Evolutionary conservation across 73 alveolate genomes (phyloP), one percentile per base, ranked within the genome.

Genomic region (Blepharisma stoltei): DNA sequence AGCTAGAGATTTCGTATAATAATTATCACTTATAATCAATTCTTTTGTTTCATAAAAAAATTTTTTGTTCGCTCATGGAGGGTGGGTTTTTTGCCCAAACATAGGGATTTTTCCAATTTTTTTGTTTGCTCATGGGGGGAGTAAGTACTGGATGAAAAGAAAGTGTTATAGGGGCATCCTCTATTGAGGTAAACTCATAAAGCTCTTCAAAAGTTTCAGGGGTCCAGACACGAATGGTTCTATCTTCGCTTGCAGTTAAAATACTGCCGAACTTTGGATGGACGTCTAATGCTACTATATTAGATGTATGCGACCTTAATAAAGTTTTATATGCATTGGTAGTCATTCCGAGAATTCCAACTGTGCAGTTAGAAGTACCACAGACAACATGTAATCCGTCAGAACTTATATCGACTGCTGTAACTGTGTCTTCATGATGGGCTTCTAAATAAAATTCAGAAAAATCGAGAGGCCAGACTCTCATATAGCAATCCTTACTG

Each of bases 401-500:
- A 68, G 92, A 84, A 4, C 94, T 87, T 11, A 93, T 89, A 75
- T 93, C 98, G 5, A 93, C 98, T 38, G 94, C 75, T 50, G 92
- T 77, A 6, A 93, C 95, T 6, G 95, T 91, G 18, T 92, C 91
- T 86, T 93, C 98, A 84, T 93, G 98, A 68, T 91, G 88, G 1
- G 98, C 98, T 75, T 93, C 98, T 78, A 93, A 88, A 80, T 88
- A 87, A 83, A 89, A 89, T 77, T 93, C 98, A 67, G 93, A 78
- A 77, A 93, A 93, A 70, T 93, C 98, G 8, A 93, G 87, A 7
- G 96, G 97, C 96, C 98, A 93, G 7, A 93, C 94, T 82, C 98
- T 83, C n/a, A 90, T 78, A 70, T 80, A 88, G 32, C 91, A 82
- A 80, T 93, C 98, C 60, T 87, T 90, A 77, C 93, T 82, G 2